These are phyloP conservation scores for Tolypocladium ovalisporum DNA, from an alignment of 2,329 filamentous ascomycete genomes.

Conservation along the genomic window DNA sequence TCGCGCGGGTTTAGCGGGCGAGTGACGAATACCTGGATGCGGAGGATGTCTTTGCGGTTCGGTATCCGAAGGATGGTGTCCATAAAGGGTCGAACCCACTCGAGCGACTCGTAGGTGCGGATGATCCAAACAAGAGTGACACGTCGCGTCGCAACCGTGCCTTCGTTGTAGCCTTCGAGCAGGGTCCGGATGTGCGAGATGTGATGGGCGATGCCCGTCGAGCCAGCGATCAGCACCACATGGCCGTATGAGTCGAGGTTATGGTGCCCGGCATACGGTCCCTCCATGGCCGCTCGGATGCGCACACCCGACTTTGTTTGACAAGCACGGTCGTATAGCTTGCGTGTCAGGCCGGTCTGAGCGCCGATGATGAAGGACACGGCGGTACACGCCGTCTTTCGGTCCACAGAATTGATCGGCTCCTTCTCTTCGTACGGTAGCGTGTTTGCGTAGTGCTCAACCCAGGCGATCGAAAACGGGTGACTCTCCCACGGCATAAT, in stretches of 20 bases:
- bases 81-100: slow-evolving; percentile 89
- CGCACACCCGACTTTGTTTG: slow-evolving; percentile 42
- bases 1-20: slow-evolving; percentile 75
- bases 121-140: slow-evolving; percentile 88
- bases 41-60: slow-evolving; percentile 69
- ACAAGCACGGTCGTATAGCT: slow-evolving; percentile 61
- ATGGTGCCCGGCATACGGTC: slow-evolving; percentile 78
- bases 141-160: slow-evolving; percentile 68
- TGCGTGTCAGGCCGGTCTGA: slow-evolving; percentile 78
- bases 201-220: slow-evolving; percentile 92
- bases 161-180: slow-evolving; percentile 55
- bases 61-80: slow-evolving; percentile 66
- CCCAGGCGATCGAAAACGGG: slow-evolving; percentile 71
- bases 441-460: slow-evolving; percentile 39
- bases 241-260: slow-evolving; percentile 88
- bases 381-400: slow-evolving; percentile 34
- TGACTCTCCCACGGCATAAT: slow-evolving; percentile 63
- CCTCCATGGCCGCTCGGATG: slow-evolving; percentile 70
- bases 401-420: slow-evolving; percentile 24
- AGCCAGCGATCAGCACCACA: slow-evolving; percentile 79
- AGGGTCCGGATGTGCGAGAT: slow-evolving; percentile 77
- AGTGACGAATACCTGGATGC: slow-evolving; percentile 84
- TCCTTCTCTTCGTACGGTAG: slow-evolving; percentile 30
- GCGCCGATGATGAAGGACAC: slow-evolving; percentile 81
- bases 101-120: slow-evolving; percentile 75